phyloP scores from a whole-genome alignment of 495 filamentous ascomycete species.

The Monascus purpureus region DNA sequence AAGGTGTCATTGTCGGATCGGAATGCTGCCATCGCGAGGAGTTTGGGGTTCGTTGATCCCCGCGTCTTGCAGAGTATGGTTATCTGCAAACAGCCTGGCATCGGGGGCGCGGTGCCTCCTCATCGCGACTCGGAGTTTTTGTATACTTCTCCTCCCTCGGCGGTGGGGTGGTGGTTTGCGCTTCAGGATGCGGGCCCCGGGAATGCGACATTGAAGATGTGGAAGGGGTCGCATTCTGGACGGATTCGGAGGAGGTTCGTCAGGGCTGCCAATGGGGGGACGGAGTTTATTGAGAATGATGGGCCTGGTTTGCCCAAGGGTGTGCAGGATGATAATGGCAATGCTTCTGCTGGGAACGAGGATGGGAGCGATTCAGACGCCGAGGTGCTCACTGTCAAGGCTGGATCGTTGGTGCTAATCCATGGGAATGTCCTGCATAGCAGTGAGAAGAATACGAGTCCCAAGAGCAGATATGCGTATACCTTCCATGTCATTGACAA shows the following conservation, averaged over 20 bases:
- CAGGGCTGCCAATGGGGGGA: constrained; percentile 39
- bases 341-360: constrained; percentile 2
- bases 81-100: constrained; percentile 95
- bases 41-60: constrained; percentile 62
- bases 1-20: constrained; percentile 37
- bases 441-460: constrained; percentile 81
- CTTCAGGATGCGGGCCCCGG: constrained; percentile 73
- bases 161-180: constrained; percentile 92
- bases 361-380: constrained; percentile 40
- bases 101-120: constrained; percentile 72
- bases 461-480: constrained; percentile 82
- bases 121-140: constrained; percentile 90
- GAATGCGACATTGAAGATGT: constrained; percentile 83
- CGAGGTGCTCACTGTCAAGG: constrained; percentile 66
- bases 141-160: constrained; percentile 80
- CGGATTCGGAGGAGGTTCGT: constrained; percentile 58
- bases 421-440: constrained; percentile 95
- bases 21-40: constrained; percentile 52
- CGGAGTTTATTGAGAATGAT: constrained; percentile 41
- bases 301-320: constrained; percentile 32
- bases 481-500: constrained; percentile 97
- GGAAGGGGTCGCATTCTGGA: constrained; percentile 57
- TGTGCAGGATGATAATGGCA: constrained; percentile 15
- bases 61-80: constrained; percentile 84
- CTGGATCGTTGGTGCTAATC: constrained; percentile 80